phyloP scores from a whole-genome alignment of 2,329 filamentous ascomycete species.

The Cercospora sp. region DNA sequence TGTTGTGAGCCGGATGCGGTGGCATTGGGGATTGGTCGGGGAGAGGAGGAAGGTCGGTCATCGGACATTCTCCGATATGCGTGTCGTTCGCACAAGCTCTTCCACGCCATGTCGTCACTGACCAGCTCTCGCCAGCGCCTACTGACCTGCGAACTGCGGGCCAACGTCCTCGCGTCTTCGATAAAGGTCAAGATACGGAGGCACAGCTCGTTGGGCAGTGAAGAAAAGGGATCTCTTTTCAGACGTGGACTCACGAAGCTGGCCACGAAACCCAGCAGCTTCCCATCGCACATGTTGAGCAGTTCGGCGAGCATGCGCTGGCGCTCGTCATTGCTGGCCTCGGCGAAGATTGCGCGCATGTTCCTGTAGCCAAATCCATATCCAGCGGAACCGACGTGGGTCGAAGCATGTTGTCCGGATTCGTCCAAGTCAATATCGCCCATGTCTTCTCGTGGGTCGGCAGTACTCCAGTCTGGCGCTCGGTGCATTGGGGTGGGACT shows the following conservation, averaged over 20 bases:
- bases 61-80: slow-evolving; percentile 69
- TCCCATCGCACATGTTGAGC: slow-evolving; percentile 90
- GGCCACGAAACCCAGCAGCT: slow-evolving; percentile 92
- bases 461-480: slow-evolving; percentile 72
- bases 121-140: slow-evolving; percentile 89
- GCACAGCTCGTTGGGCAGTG: slow-evolving; percentile 88
- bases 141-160: slow-evolving; percentile 93
- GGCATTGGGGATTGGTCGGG: slow-evolving; percentile 26
- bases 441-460: slow-evolving; percentile 77
- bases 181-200: slow-evolving; percentile 93
- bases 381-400: slow-evolving; percentile 29
- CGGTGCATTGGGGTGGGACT: slow-evolving; percentile 64
- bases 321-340: slow-evolving; percentile 71
- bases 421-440: slow-evolving; percentile 49
- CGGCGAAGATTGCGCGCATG: slow-evolving; percentile 76
- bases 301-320: slow-evolving; percentile 83
- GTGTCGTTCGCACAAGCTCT: slow-evolving; percentile 93
- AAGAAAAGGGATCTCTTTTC: slow-evolving; percentile 94
- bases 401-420: slow-evolving; percentile 26
- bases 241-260: slow-evolving; percentile 91
- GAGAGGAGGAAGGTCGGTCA: slow-evolving; percentile 34
- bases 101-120: slow-evolving; percentile 97
- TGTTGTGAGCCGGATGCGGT: slow-evolving; percentile 20
- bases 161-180: slow-evolving; percentile 91
- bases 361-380: slow-evolving; percentile 59